Conservation (phyloP, 2,329 filamentous ascomycete genomes). For the Bisporella sp. region DNA sequence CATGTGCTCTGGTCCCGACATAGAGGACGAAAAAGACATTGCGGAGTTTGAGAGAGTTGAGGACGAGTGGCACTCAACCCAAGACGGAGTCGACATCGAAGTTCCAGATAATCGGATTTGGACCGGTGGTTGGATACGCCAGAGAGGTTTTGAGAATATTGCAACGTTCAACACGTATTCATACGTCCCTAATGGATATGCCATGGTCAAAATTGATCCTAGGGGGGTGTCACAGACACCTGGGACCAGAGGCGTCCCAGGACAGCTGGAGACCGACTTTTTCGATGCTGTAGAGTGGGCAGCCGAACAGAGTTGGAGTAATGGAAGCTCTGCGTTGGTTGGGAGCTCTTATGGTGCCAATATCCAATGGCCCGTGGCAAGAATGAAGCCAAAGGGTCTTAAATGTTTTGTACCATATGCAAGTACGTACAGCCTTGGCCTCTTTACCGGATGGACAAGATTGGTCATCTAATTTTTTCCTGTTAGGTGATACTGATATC, state of each 20-base stretch:
- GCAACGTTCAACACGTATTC: slow-evolving; percentile 8
- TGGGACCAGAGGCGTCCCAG: slow-evolving; percentile 4
- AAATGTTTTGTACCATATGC: slow-evolving; percentile 8
- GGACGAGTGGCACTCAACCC: slow-evolving; percentile 8
- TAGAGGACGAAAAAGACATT: slow-evolving; percentile 6
- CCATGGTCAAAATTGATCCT: slow-evolving; percentile 9
- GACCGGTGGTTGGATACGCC: slow-evolving; percentile 1
- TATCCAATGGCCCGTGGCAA: slow-evolving; percentile 14
- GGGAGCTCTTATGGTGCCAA: slow-evolving; percentile 25
- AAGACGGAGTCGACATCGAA: slow-evolving; percentile 1
- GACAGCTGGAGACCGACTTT: slow-evolving; percentile 22
- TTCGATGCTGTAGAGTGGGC: slow-evolving; percentile 24
- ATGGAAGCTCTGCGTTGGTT: slow-evolving; percentile 27
- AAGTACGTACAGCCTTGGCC: neutral
- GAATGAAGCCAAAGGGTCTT: slow-evolving; percentile 9
- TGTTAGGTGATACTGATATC: slow-evolving; percentile 3
- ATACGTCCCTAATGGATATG: slow-evolving; percentile 8
- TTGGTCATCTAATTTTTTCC: neutral
- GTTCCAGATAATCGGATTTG: neutral
- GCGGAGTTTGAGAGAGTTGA: slow-evolving; percentile 7
- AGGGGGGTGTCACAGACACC: slow-evolving; percentile 7
- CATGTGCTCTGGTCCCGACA: slow-evolving; percentile 4
- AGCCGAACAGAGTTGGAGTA: slow-evolving; percentile 26
- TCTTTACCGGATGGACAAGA: neutral
- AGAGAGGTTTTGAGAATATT: slow-evolving; percentile 9